phyloP scores from a whole-genome alignment of 345 rosid genomes.

The Iberis pinnata region DNA sequence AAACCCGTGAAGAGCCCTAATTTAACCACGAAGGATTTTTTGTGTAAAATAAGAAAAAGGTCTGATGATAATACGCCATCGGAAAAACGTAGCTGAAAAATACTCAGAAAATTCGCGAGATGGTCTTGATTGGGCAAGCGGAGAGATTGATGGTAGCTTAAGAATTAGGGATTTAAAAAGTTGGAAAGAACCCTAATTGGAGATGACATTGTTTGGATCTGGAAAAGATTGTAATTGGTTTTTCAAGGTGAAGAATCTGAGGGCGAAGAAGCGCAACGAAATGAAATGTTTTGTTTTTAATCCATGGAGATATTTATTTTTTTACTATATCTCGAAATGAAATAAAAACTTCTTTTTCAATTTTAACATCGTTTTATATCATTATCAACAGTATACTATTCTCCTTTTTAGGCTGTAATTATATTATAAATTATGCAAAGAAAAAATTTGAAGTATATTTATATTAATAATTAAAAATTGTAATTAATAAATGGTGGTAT shows the following conservation, averaged over 20 bases:
- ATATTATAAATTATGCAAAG: background rate
- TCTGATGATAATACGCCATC: too few species aligned
- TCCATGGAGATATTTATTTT: conserved; percentile 20
- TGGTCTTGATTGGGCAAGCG: background rate
- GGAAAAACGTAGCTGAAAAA: conserved; percentile 15
- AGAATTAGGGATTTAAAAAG: conserved; percentile 19
- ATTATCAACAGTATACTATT: background rate
- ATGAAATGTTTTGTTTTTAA: conserved; percentile 16
- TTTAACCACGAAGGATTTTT: too few species aligned
- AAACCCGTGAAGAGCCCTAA: too few species aligned
- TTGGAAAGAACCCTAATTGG: conserved; percentile 35
- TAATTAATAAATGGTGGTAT: too few species aligned
- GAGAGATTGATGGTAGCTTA: too few species aligned
- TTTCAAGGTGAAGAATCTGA: conserved; percentile 42
- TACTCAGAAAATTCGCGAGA: conserved; percentile 9
- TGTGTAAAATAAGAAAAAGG: too few species aligned
- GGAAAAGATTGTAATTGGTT: conserved; percentile 26
- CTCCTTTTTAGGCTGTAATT: background rate
- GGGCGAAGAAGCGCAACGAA: conserved; percentile 26
- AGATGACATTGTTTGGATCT: conserved; percentile 46
- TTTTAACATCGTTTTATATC: background rate
- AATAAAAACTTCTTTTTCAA: background rate
- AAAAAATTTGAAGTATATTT: too few species aligned
- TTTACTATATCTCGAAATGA: background rate
- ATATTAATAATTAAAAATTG: too few species aligned